phyloP scores from a whole-genome alignment of 2,329 filamentous ascomycete species.

The Dactylellina sp. region DNA sequence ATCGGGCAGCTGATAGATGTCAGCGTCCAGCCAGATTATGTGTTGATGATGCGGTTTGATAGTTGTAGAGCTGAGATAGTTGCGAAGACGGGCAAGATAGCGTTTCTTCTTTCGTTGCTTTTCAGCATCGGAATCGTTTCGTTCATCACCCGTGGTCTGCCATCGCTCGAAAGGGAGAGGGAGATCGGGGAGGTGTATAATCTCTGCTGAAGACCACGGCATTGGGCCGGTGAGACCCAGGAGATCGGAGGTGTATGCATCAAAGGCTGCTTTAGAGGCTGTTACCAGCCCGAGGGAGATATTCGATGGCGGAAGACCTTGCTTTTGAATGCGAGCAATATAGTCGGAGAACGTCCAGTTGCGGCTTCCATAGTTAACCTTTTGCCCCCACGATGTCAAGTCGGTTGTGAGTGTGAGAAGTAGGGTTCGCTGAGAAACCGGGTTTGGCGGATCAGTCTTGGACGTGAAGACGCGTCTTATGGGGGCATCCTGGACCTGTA shows the following conservation, averaged over 20 bases:
- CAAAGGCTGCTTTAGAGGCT: constrained; percentile 60
- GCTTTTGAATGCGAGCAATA: constrained; percentile 60
- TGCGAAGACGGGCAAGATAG: constrained; percentile 61
- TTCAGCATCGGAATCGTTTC: constrained; percentile 57
- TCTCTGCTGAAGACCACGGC: constrained; percentile 31
- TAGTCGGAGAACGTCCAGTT: constrained; percentile 61
- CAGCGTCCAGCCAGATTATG: constrained; percentile 63
- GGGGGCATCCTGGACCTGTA: neutral
- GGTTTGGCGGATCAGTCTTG: neutral
- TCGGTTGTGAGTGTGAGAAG: constrained; percentile 61
- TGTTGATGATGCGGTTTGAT: constrained; percentile 61
- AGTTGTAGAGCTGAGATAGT: constrained; percentile 62
- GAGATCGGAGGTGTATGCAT: constrained; percentile 44
- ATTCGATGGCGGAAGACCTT: constrained; percentile 59
- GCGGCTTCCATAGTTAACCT: constrained; percentile 15
- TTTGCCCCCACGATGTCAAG: constrained; percentile 60
- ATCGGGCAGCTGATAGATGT: constrained; percentile 62
- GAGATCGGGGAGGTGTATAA: constrained; percentile 26
- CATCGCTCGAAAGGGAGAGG: constrained; percentile 2
- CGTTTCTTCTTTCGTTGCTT: constrained; percentile 60
- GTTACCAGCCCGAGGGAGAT: constrained; percentile 61
- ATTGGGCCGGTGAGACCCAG: constrained; percentile 57
- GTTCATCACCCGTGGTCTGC: constrained; percentile 58
- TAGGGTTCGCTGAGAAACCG: constrained; percentile 47
- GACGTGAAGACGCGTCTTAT: constrained; percentile 18